A percentile compares a stretch with the other conserved stretches of the same genome.
These are phyloP conservation scores for Angomonas deanei DNA, from an alignment of 208 protist genomes.

Conservation along the genomic window DNA sequence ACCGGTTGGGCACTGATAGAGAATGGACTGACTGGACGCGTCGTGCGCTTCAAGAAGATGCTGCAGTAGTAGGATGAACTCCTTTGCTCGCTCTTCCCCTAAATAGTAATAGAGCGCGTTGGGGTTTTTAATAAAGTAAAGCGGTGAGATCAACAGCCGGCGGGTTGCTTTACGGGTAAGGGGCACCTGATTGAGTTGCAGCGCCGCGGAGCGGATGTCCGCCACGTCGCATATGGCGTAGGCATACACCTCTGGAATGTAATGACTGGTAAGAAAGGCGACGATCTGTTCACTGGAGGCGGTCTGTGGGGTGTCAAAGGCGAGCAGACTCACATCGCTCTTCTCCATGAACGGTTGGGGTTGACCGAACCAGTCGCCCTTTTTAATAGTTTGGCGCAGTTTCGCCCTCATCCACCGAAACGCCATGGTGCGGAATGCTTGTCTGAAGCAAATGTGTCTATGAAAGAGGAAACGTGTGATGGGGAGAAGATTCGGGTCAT, in stretches of 20 bases:
- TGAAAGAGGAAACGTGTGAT: too few species aligned
- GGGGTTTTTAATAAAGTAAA: conserved; percentile 10
- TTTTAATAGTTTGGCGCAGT: too few species aligned
- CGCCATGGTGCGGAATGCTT: too few species aligned
- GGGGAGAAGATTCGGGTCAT: too few species aligned
- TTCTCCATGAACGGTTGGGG: background rate
- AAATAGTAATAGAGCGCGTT: background rate
- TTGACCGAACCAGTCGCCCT: background rate
- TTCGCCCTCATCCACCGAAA: too few species aligned
- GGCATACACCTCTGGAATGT: conserved; percentile 29
- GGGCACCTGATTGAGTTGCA: background rate
- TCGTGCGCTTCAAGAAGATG: conserved; percentile 26
- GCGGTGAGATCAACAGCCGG: conserved; percentile 20
- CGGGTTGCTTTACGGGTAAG: background rate
- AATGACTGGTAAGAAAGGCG: conserved; percentile 14
- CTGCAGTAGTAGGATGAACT: conserved; percentile 11
- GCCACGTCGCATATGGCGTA: conserved; percentile 40
- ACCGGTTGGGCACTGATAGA: background rate
- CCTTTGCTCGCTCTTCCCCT: conserved; percentile 4
- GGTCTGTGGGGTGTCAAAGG: conserved; percentile 2
- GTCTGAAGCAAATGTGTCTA: too few species aligned
- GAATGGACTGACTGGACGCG: conserved; percentile 8
- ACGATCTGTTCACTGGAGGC: conserved; percentile 20
- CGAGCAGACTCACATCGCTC: background rate
- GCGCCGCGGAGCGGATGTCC: conserved; percentile 15